Evolutionary conservation across 23 red algal species (phyloP), one percentile per base, ranked within the genome.

Genomic region (Gracilaria caudata): DNA sequence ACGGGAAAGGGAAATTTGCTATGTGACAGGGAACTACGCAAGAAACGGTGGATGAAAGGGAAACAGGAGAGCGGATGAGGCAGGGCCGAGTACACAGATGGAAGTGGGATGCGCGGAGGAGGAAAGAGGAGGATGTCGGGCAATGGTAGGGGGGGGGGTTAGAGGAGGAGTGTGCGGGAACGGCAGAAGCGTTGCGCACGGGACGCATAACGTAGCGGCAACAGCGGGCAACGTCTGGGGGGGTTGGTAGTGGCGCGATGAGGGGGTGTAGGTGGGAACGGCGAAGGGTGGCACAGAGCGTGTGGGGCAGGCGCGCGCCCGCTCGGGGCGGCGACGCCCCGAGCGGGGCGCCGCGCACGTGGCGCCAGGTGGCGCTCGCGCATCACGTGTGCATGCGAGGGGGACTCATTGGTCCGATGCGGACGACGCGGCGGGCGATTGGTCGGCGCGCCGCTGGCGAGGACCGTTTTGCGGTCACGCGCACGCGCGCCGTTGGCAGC

Each of bases 161-260:
- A 29, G 73, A 11, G 34, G n/a, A 26, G 49, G 23, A 81, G 78
- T 64, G 59, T 45, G 46, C 17, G 80, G 58, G 63, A 39, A 43
- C 59, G 57, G 80, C 70, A 46, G 40, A 75, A 75, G 70, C 70
- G 70, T 75, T 75, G 70, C 70, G 70, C 70, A 75, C 40, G 70
- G 20, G 70, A 49, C 70, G 70, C 70, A 49, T 75, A 75, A 75
- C 70, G 70, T 75, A 75, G 70, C 70, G 21, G 70, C 43, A 66
- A 37, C 61, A 75, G 70, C 40, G 70, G 70, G 70, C 70, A 75
- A 75, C 70, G 70, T n/a, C 70, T 75, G 70, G 21, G 40, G 37
- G 29, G 37, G 70, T 45, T 45, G 38, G 47, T 23, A 17, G 75
- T 77, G 36, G 73, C 73, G 25, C 39, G 39, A 7, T 68, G 66